Percentiles rank a stretch among this genome's conserved stretches.
These are phyloP conservation scores for Dothistroma pini DNA, from an alignment of 2,329 filamentous ascomycete genomes.

Conservation along the genomic window DNA sequence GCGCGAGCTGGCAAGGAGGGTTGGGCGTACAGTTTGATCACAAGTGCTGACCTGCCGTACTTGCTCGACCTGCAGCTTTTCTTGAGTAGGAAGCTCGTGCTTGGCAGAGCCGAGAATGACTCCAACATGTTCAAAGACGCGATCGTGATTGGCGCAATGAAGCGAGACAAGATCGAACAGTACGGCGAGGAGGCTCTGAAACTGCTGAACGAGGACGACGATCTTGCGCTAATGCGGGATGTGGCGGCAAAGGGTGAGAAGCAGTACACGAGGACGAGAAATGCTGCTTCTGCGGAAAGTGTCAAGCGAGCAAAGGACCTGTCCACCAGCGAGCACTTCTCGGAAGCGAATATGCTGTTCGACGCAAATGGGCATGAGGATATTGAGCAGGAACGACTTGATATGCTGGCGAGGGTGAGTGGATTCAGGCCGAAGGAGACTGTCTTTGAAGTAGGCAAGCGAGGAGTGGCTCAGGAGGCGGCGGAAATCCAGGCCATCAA, in stretches of 20 bases:
- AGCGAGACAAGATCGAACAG: constrained; percentile 68
- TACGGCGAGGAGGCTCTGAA: constrained; percentile 82
- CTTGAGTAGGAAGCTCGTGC: constrained; percentile 74
- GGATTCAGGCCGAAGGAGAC: constrained; percentile 88
- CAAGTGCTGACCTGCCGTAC: constrained; percentile 85
- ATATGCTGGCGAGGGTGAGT: constrained; percentile 85
- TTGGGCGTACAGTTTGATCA: constrained; percentile 91
- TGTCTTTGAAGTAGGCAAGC: constrained; percentile 87
- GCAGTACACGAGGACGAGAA: constrained; percentile 84
- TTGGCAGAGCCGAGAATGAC: constrained; percentile 61
- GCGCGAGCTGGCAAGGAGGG: constrained; percentile 88
- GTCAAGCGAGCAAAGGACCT: constrained; percentile 82
- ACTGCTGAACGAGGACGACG: constrained; percentile 68
- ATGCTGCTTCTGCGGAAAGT: constrained; percentile 84
- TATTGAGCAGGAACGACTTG: constrained; percentile 68
- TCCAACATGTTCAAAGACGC: constrained; percentile 73
- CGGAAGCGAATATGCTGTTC: constrained; percentile 76
- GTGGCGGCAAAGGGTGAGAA: constrained; percentile 88
- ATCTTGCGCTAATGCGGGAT: constrained; percentile 65
- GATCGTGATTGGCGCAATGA: constrained; percentile 74
- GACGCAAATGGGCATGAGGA: constrained; percentile 56
- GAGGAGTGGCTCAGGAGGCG: constrained; percentile 63
- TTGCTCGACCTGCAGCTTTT: constrained; percentile 92
- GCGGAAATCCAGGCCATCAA: constrained; percentile 67
- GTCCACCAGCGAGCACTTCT: constrained; percentile 65